These are phyloP conservation scores for Phialophora chinensis DNA, from an alignment of 2,329 filamentous ascomycete species.

Conservation along the genomic window DNA sequence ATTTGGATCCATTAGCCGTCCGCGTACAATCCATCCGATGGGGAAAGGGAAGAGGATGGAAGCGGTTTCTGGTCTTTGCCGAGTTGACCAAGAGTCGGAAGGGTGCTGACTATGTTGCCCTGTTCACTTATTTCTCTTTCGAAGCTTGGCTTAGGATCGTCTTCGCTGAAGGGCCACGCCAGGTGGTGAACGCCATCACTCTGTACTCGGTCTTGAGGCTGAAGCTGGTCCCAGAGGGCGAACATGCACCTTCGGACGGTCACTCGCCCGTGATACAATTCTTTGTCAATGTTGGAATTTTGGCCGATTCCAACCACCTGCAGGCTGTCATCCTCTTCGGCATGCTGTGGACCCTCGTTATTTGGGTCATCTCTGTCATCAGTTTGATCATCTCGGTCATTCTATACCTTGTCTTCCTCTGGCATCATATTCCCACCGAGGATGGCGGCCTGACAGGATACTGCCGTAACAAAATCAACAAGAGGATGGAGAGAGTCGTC, in stretches of 20 bases:
- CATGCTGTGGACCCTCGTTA: constrained; percentile 89
- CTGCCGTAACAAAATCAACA: constrained; percentile 90
- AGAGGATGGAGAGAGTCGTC: constrained; percentile 81
- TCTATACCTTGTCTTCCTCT: constrained; percentile 87
- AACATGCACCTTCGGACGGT: constrained; percentile 60
- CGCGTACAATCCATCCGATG: constrained; percentile 82
- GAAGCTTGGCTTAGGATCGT: constrained; percentile 86
- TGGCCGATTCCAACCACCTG: constrained; percentile 74
- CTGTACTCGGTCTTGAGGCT: constrained; percentile 81
- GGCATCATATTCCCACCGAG: constrained; percentile 82
- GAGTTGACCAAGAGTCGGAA: constrained; percentile 90
- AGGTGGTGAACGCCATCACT: constrained; percentile 87
- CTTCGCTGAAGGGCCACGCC: constrained; percentile 88
- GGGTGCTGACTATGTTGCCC: constrained; percentile 84
- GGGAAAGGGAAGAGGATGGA: constrained; percentile 77
- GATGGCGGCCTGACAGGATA: constrained; percentile 84
- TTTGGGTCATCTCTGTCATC: constrained; percentile 84
- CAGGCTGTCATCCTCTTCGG: constrained; percentile 83
- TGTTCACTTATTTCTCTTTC: constrained; percentile 88
- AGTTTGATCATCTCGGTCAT: constrained; percentile 73
- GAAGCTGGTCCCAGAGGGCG: constrained; percentile 69
- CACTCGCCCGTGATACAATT: constrained; percentile 73
- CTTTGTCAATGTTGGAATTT: constrained; percentile 77
- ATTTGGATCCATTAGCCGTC: constrained; percentile 84
- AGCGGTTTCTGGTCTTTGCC: constrained; percentile 88